These are phyloP conservation scores for Arachnopeziza araneosa DNA, from an alignment of 2,329 filamentous ascomycete species.

Conservation along the genomic window DNA sequence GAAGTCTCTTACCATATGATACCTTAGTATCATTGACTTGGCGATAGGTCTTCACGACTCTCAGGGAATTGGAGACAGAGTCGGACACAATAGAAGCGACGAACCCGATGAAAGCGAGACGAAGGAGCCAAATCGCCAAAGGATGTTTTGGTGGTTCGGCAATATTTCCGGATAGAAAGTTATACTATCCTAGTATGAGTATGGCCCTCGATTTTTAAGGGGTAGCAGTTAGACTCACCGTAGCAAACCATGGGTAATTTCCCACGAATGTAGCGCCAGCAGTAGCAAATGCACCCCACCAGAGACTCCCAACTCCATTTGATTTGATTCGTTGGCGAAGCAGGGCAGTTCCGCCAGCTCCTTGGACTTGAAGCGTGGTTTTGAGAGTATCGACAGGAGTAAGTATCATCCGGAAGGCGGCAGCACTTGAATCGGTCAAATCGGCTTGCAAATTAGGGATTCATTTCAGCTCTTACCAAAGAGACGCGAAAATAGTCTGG, in stretches of 20 bases:
- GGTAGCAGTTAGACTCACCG: conserved; percentile 27
- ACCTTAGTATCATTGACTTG: conserved; percentile 44
- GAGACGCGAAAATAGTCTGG: conserved; percentile 42
- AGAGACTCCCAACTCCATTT: conserved; percentile 40
- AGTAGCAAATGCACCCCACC: conserved; percentile 45
- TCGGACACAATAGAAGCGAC: conserved; percentile 42
- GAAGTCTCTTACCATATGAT: conserved; percentile 36
- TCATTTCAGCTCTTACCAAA: conserved; percentile 31
- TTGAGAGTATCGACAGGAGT: conserved; percentile 46
- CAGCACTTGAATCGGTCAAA: conserved; percentile 32
- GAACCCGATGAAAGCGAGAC: conserved; percentile 40
- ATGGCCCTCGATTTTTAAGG: background rate
- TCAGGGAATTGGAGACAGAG: conserved; percentile 41
- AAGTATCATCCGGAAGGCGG: conserved; percentile 42
- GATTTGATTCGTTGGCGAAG: conserved; percentile 40
- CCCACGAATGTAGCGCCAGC: conserved; percentile 44
- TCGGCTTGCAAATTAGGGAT: background rate
- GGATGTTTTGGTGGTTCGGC: conserved; percentile 37
- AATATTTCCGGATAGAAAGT: conserved; percentile 36
- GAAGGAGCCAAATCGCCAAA: conserved; percentile 38
- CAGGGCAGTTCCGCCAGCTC: conserved; percentile 37
- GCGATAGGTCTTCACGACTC: conserved; percentile 45
- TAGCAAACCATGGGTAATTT: conserved; percentile 46
- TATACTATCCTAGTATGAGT: conserved; percentile 33
- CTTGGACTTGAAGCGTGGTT: conserved; percentile 44